Conservation (phyloP, 106 monocot species). For the Gastrodia elata region DNA sequence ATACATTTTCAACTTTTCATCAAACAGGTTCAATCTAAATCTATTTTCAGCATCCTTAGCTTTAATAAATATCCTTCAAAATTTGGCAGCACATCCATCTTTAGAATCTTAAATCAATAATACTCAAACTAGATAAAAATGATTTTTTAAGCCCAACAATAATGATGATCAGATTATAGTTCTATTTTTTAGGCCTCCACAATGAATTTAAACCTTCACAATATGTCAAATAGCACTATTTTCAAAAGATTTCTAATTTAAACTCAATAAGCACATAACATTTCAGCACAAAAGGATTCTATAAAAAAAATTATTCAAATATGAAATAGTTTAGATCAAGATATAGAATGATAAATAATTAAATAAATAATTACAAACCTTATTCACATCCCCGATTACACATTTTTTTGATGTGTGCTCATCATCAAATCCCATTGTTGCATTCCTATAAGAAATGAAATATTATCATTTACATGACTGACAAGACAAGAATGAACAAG, state of each 20-base stretch:
- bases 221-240: neutral
- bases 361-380: conserved; percentile 1
- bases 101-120: too few relatives aligned
- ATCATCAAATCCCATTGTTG: neutral
- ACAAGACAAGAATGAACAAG: conserved; percentile 2
- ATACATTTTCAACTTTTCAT: too few relatives aligned
- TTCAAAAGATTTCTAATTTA: neutral
- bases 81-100: too few relatives aligned
- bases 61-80: too few relatives aligned
- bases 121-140: too few relatives aligned
- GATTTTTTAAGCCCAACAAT: too few relatives aligned
- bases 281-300: neutral
- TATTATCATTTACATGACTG: neutral
- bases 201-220: neutral
- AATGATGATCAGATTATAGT: too few relatives aligned
- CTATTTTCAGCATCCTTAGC: too few relatives aligned
- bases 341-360: neutral
- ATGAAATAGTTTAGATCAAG: neutral
- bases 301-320: neutral
- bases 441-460: neutral
- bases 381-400: neutral
- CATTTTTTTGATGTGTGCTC: neutral
- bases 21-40: too few relatives aligned
- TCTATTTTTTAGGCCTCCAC: too few relatives aligned
- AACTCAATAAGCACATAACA: neutral